A percentile compares a stretch with the other conserved stretches of the same genome.
These are phyloP conservation scores for Phytophthora multivora DNA, from an alignment of 352 stramenopile genomes.

Conservation along the genomic window DNA sequence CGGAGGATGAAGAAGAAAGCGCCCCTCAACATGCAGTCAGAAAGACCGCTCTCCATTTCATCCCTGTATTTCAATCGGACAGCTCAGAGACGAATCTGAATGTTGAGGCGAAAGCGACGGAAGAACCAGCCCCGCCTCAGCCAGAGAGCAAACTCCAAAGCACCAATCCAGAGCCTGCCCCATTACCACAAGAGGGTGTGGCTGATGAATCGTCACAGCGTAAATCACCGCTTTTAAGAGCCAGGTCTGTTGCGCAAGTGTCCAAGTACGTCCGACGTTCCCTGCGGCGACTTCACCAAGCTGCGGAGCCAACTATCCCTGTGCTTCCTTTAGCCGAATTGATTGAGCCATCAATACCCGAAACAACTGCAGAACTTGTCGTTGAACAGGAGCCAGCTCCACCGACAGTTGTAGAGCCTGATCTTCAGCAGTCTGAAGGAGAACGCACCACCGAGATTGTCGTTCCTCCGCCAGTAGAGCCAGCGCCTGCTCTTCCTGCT, in stretches of 20 bases:
- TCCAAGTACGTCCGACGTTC: conserved; percentile 24
- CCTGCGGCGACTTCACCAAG: conserved; percentile 3
- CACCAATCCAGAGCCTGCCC: too few relatives aligned
- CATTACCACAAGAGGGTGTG: neutral
- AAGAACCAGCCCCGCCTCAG: neutral
- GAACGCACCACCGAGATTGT: conserved; percentile 28
- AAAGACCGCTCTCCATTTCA: conserved; percentile 13
- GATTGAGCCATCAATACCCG: conserved; percentile 2
- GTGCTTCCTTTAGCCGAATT: neutral
- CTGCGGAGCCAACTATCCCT: neutral
- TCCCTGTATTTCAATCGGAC: conserved; percentile 13
- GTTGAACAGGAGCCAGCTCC: conserved; percentile 2
- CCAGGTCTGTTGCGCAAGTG: conserved; percentile 3
- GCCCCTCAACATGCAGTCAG: conserved; percentile 2
- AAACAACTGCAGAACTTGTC: conserved; percentile 1
- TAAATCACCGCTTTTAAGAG: neutral
- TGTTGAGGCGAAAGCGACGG: neutral
- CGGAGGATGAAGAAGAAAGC: conserved; percentile 1
- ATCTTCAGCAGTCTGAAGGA: conserved; percentile 24
- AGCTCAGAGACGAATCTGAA: neutral
- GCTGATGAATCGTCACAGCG: neutral
- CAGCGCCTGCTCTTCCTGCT: neutral
- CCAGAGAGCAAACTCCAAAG: too few relatives aligned
- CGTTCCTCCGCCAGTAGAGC: neutral
- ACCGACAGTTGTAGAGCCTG: neutral